Conservation (phyloP, 768 basidiomycete species). For the Leccinellum albellum region DNA sequence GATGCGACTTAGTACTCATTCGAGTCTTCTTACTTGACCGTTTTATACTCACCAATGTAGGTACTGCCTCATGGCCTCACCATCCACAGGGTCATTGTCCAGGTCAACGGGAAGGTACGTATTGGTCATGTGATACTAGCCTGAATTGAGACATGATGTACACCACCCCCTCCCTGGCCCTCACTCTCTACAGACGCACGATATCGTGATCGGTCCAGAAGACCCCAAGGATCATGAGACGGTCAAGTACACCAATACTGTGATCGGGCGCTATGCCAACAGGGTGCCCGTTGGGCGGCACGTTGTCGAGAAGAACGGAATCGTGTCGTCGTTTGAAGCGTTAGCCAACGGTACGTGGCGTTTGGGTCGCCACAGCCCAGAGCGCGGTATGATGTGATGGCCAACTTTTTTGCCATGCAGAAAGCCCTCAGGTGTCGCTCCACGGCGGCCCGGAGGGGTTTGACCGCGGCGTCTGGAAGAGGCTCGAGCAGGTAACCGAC, state of each 20-base stretch:
- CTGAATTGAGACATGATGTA: background rate
- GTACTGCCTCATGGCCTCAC: constrained; percentile 66
- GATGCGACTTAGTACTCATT: constrained; percentile 1
- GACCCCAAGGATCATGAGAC: constrained; percentile 50
- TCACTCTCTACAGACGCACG: constrained; percentile 52
- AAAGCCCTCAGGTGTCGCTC: constrained; percentile 55
- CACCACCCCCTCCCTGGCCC: background rate
- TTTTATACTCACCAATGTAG: constrained; percentile 28
- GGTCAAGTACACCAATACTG: constrained; percentile 69
- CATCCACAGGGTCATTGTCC: constrained; percentile 62
- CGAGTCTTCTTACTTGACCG: background rate
- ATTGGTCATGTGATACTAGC: background rate
- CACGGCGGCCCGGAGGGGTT: constrained; percentile 71
- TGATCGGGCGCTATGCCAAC: constrained; percentile 73
- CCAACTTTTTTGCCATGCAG: constrained; percentile 24
- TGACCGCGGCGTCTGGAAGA: constrained; percentile 53
- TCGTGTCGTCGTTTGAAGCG: constrained; percentile 45
- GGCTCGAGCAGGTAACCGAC: constrained; percentile 35
- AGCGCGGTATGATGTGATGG: no score
- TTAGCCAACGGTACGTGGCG: constrained; percentile 33
- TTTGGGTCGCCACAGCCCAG: no score
- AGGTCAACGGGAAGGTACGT: constrained; percentile 59
- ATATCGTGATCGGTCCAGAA: constrained; percentile 74
- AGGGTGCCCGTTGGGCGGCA: constrained; percentile 62
- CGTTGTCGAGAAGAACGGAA: constrained; percentile 49